Evolutionary conservation across 495 filamentous ascomycete species (phyloP).

Genomic region (Aspergillus coremiiformis): DNA sequence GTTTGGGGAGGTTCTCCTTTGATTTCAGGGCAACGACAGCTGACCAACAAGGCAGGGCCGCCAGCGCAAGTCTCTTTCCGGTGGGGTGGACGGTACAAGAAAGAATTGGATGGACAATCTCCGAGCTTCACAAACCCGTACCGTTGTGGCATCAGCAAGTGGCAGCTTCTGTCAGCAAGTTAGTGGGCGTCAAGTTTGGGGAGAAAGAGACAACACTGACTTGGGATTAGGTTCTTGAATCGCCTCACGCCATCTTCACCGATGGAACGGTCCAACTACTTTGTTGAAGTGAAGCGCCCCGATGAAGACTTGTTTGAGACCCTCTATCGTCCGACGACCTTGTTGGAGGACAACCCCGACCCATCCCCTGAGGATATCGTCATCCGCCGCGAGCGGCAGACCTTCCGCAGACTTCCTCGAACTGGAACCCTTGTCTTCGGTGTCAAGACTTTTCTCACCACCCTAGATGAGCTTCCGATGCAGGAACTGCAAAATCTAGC

Average conservation of each 20-base stretch:
- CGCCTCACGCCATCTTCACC: conserved; percentile 38
- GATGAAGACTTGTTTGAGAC: conserved; percentile 37
- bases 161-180: conserved; percentile 46
- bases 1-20: conserved; percentile 9
- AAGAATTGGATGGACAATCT: conserved; percentile 48
- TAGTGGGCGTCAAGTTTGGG: conserved; percentile 9
- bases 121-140: conserved; percentile 44
- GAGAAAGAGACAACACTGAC: neutral
- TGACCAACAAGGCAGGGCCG: conserved; percentile 29
- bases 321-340: conserved; percentile 28
- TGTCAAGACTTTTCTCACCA: conserved; percentile 46
- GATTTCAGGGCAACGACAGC: neutral
- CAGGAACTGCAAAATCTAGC: conserved; percentile 38
- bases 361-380: conserved; percentile 36
- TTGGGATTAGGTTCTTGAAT: conserved; percentile 36
- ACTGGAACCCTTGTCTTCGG: conserved; percentile 46
- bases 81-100: conserved; percentile 50
- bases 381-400: conserved; percentile 49
- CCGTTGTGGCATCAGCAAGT: conserved; percentile 50
- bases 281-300: conserved; percentile 42
- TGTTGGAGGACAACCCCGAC: conserved; percentile 29
- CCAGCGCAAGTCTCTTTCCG: conserved; percentile 51
- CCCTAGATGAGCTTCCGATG: conserved; percentile 40
- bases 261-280: conserved; percentile 51
- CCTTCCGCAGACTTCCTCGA: conserved; percentile 44